Base-by-base conservation (phyloP, 192 early-diverging fungal genomes). In the Neocallimastix lanati region DNA sequence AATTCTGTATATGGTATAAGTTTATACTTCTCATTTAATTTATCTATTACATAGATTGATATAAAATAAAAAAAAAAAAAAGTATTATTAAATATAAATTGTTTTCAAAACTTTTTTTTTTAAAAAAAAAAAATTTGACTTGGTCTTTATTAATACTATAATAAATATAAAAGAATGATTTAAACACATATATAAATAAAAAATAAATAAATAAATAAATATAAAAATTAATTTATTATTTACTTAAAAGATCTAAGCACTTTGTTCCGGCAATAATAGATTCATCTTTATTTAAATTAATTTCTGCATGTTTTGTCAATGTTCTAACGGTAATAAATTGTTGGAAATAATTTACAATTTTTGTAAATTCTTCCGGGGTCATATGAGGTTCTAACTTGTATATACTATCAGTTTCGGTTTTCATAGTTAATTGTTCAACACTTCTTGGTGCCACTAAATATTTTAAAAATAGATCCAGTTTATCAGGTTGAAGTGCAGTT, bases 1-100 rank as follows among this genome's bases (percentile, higher is more conserved):
- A 93, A 93, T 16, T 85, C 87, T 18, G 88, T 84, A 50, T 90
- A 92, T 12, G 88, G 81, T 38, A 91, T 85, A 35, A 91, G 77
- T n/a, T 82, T 78, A 28, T 84, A 83, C 21, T 87, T 79, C 80
- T 90, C 86, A 82, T 93, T 93, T 76, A 90, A 80, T 40, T 85
- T 84, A 85, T 92, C 91, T 86, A 85, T 78, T 28, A 83, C 77
- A 28, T 80, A 80, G 76, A 86, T 33, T 33, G 3, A 6, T 33
- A 6, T 33, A 6, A 6, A 6, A 6, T 33, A 6, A 6, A n/a
- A n/a, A n/a, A n/a, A n/a, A n/a, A n/a, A n/a, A n/a, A n/a, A n/a
- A n/a, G n/a, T 33, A 6, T 33, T 33, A 6, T 33, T 33, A 6
- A 33, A 6, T 6, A 33, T 33, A 33, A 33, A 6, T 33, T 33